phyloP scores from a whole-genome alignment of 202 grass and related monocot species.

The Miscanthus sacchariflorus region DNA sequence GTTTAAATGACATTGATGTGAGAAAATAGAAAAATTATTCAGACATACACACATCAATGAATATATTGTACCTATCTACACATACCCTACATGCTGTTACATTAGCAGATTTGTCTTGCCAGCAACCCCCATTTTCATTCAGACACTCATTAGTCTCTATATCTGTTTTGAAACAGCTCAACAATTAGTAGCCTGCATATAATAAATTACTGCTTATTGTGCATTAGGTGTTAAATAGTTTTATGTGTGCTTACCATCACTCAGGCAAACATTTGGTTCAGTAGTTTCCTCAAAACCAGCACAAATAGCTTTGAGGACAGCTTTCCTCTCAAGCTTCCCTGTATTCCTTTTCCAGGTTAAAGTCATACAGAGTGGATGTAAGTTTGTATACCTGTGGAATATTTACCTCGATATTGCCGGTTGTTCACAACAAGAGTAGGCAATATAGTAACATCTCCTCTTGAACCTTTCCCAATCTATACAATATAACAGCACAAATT shows the following conservation, averaged over 20 bases:
- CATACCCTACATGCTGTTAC: slow-evolving; percentile 89
- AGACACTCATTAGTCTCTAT: slow-evolving; percentile 97
- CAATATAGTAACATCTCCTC: slow-evolving; percentile 98
- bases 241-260: slow-evolving; percentile 62
- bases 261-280: slow-evolving; percentile 90
- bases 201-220: background rate
- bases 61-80: slow-evolving; percentile 31
- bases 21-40: slow-evolving; percentile 27
- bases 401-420: slow-evolving; percentile 90
- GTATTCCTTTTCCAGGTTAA: slow-evolving; percentile 47
- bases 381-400: slow-evolving; percentile 8
- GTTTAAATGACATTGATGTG: slow-evolving; percentile 43
- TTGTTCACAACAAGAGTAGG: slow-evolving; percentile 97
- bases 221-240: background rate
- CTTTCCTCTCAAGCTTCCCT: slow-evolving; percentile 91
- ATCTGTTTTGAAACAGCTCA: slow-evolving; percentile 59
- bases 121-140: slow-evolving; percentile 87
- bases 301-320: slow-evolving; percentile 96
- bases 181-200: slow-evolving; percentile 21
- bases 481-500: slow-evolving; percentile 41
- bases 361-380: slow-evolving; percentile 26
- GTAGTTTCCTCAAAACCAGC: slow-evolving; percentile 97
- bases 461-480: slow-evolving; percentile 89
- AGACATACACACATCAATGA: slow-evolving; percentile 33
- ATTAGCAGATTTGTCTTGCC: slow-evolving; percentile 94